Evolutionary conservation across 2,329 filamentous ascomycete genomes (phyloP), one percentile per base, ranked within the genome.

Genomic region (Lachnellula cervina): DNA sequence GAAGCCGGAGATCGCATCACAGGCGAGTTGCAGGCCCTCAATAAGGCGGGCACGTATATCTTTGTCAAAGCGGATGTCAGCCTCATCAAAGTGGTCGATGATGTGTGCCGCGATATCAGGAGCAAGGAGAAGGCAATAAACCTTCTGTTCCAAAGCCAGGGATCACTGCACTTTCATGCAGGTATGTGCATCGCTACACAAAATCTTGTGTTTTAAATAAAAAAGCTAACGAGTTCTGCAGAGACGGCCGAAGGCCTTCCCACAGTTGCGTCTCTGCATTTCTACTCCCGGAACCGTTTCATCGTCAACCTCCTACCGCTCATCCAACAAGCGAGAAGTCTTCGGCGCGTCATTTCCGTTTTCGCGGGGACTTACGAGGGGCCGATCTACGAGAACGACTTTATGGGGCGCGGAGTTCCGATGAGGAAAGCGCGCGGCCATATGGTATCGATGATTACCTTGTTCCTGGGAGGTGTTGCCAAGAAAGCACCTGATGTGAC

Each of bases 241-340:
- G 55, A 56, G 55, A 84, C 81, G 0, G 49, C 70, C 0, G 83
- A 87, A 66, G 78, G 77, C 0, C 69, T 87, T 1, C 73, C 80
- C 46, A 69, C 73, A 23, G 71, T 76, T 38, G 73, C 74, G 19
- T 71, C 76, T 6, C 70, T 84, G 13, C 71, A 70, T 8, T 78
- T 78, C 68, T 83, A 85, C 67, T 73, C 77, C 2, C 81, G 82
- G 21, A 73, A 78, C 52, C 79, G 80, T 37, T 79, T 84, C 63
- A 72, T 78, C 16, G 51, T 74, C 51, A 81, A 83, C 50, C 74
- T 87, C 0, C 75, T 86, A 11, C 82, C 83, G 0, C 72, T 78
- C 0, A 70, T 86, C 1, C 70, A 72, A 21, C 64, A 64, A n/a
- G 76, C 80, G 0, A 56, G 69, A 0, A 58, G 65, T 2, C 69